Conservation (phyloP, 371 early-diverging fungal genomes). For the Rhizopus arrhizus region DNA sequence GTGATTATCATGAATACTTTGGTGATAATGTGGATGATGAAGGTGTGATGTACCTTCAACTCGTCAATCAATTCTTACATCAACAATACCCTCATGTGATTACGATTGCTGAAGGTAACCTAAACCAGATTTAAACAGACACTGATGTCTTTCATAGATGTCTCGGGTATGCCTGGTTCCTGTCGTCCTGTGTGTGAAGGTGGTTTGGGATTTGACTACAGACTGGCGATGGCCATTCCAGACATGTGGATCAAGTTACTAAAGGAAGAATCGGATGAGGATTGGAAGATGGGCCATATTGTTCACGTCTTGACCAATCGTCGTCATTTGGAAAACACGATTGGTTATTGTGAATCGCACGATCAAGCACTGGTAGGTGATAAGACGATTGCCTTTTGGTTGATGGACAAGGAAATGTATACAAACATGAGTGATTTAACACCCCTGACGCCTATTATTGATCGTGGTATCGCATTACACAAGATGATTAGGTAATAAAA, state of each 20-base stretch:
- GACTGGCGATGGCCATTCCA: slow-evolving; percentile 92
- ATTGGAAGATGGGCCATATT: slow-evolving; percentile 89
- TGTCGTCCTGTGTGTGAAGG: slow-evolving; percentile 88
- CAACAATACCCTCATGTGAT: slow-evolving; percentile 74
- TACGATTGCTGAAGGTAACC: slow-evolving; percentile 84
- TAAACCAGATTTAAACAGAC: not conserved
- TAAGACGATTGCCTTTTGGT: slow-evolving; percentile 96
- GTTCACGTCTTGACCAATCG: slow-evolving; percentile 86
- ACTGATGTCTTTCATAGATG: slow-evolving; percentile 61
- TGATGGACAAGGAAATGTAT: slow-evolving; percentile 99
- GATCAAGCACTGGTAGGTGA: slow-evolving; percentile 97
- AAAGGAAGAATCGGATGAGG: slow-evolving; percentile 86
- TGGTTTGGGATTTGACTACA: slow-evolving; percentile 94
- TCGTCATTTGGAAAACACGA: slow-evolving; percentile 79
- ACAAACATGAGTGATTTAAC: slow-evolving; percentile 85
- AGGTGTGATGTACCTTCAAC: slow-evolving; percentile 82
- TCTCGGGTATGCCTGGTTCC: slow-evolving; percentile 95
- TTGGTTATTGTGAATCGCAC: slow-evolving; percentile 92
- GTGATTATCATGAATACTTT: slow-evolving; percentile 93
- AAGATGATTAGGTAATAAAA: slow-evolving; percentile 82
- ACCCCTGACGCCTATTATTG: slow-evolving; percentile 82
- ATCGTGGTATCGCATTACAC: slow-evolving; percentile 91
- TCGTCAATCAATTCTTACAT: slow-evolving; percentile 88
- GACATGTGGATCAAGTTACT: slow-evolving; percentile 98
- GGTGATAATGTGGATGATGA: slow-evolving; percentile 79